phyloP scores from a whole-genome alignment of 768 basidiomycete genomes.

The Hygrophorus russula region DNA sequence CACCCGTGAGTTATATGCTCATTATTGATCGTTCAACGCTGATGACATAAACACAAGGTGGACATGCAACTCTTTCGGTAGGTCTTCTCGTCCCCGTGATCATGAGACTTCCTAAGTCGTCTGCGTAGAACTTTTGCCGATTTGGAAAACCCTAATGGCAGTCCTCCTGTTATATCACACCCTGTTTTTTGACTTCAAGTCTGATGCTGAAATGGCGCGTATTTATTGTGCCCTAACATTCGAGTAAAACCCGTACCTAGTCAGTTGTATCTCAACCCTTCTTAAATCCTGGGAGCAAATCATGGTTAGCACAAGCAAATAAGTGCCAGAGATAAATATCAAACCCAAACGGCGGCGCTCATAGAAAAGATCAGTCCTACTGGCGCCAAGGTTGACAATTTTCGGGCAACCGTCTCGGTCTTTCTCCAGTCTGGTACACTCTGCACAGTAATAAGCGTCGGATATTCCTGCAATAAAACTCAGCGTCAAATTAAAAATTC shows the following conservation, averaged over 20 bases:
- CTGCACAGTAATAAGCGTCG: conserved; percentile 98
- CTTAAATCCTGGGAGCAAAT: conserved; percentile 47
- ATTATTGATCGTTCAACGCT: conserved; percentile 2
- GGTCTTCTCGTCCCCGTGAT: conserved; percentile 9
- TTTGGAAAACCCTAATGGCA: conserved; percentile 40
- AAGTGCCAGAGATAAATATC: conserved; percentile 8
- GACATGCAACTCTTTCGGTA: conserved; percentile 69
- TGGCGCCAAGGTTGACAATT: conserved; percentile 94
- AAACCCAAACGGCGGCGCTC: conserved; percentile 76
- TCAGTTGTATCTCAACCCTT: conserved; percentile 32
- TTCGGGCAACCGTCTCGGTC: conserved; percentile 98
- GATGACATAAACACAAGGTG: conserved; percentile 30
- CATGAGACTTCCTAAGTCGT: conserved; percentile 7
- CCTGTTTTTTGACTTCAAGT: conserved; percentile 38
- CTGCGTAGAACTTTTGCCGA: conserved; percentile 41
- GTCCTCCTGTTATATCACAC: conserved; percentile 51
- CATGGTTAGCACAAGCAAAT: conserved; percentile 1
- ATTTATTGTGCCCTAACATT: not conserved
- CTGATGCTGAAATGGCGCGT: not conserved
- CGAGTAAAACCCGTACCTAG: not conserved
- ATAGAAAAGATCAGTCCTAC: conserved; percentile 87
- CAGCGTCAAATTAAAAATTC: not conserved
- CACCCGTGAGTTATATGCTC: conserved; percentile 36
- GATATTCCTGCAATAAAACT: conserved; percentile 63
- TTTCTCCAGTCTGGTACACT: conserved; percentile 94